Base-by-base conservation (phyloP, 495 filamentous ascomycete species). In the Neurospora sp. region DNA sequence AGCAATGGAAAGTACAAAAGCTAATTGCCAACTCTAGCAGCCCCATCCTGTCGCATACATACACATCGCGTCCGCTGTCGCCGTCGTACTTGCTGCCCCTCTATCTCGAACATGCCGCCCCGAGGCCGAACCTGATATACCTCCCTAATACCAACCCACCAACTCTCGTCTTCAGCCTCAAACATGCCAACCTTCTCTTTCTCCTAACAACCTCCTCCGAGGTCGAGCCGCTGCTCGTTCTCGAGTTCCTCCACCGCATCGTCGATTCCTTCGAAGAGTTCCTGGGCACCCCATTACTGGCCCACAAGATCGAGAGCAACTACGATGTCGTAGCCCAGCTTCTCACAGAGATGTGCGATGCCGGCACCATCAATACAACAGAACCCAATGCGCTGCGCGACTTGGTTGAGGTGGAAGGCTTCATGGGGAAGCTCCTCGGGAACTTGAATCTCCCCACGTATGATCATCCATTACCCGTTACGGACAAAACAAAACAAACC, bases 241-340 rank as follows among this genome's bases (percentile, higher is more conserved):
- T 98, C 70, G 96, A 98, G 81, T 98, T 98, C 84, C 86, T 99
- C 68, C 96, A 98, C 83, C 90, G 96, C 53, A 75, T 97, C 17
- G 89, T 97, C 75, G 96, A 99, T 85, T 89, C 93, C 4, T 86
- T 99, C 22, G 96, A 99, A 82, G 96, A 98, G 72, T 98, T 98
- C 78, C 85, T 98, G 14, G 95, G 95, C 41, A 87, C 92, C n/a
- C 96, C 96, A 4, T 81, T 99, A 70, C 83, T 97, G 27, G 91
- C 93, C 17, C 86, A 84, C 72, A 97, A 94, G 82, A 90, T 99
- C 76, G 93, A 97, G 80, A 84, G 84, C 40, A 92, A 89, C 80
- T 99, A 98, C 79, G 93, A 98, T 89, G 91, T 98, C 59, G 92
- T 97, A 31, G 94, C 94, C 20, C 96, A 98, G 81, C 83, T 99